Conservation (phyloP, 2,329 filamentous ascomycete genomes). For the Metarhizium brunneum region DNA sequence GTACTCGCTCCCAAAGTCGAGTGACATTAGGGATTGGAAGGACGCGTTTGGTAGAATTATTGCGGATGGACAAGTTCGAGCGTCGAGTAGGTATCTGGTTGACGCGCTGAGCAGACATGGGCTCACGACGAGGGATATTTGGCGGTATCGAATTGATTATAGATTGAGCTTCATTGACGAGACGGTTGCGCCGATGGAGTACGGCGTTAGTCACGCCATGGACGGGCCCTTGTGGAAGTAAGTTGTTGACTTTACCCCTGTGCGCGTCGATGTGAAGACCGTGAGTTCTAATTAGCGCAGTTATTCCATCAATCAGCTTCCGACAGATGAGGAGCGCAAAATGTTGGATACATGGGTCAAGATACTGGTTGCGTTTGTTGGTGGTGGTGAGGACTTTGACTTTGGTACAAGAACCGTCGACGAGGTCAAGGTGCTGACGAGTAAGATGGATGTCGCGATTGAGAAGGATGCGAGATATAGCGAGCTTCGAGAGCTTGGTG, state of each 20-base stretch:
- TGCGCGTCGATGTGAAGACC: neutral
- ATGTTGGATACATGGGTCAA: slow-evolving; percentile 30
- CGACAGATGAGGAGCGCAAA: slow-evolving; percentile 20
- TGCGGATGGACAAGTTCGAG: slow-evolving; percentile 29
- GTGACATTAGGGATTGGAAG: slow-evolving; percentile 25
- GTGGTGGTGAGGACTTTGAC: slow-evolving; percentile 16
- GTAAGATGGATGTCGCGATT: slow-evolving; percentile 22
- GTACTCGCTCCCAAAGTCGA: slow-evolving; percentile 23
- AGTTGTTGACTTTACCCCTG: slow-evolving; percentile 5
- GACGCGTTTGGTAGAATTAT: slow-evolving; percentile 29
- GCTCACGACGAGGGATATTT: slow-evolving; percentile 23
- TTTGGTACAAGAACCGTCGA: slow-evolving; percentile 25
- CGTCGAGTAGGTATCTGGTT: slow-evolving; percentile 23
- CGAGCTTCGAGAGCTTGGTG: slow-evolving; percentile 19
- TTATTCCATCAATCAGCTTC: slow-evolving; percentile 29
- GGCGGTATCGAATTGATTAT: slow-evolving; percentile 33
- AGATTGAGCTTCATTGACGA: slow-evolving; percentile 31
- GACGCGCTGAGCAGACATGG: slow-evolving; percentile 22
- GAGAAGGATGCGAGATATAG: slow-evolving; percentile 25
- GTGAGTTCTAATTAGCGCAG: slow-evolving; percentile 6
- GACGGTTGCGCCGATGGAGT: slow-evolving; percentile 23
- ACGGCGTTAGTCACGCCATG: slow-evolving; percentile 29
- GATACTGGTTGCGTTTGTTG: slow-evolving; percentile 28
- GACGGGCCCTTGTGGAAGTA: slow-evolving; percentile 34
- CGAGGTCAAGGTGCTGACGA: slow-evolving; percentile 26